Evolutionary conservation across 1,284 basidiomycete species (phyloP), one percentile per base, ranked within the genome.

Genomic region (Marasmius oreades): DNA sequence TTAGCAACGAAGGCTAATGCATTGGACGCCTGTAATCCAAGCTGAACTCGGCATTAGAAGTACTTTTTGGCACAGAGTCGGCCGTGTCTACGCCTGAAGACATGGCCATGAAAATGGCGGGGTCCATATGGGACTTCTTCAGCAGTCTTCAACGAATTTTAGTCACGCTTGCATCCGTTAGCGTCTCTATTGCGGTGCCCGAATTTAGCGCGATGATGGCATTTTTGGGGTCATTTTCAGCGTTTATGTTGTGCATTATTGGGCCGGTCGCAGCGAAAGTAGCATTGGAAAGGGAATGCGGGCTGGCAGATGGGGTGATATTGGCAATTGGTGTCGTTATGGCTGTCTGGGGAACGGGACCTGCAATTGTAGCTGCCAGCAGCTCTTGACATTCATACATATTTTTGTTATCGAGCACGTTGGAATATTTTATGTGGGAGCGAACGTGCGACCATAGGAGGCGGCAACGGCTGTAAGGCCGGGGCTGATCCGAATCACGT

Each of bases 141-240:
- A 73, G 81, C 28, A 72, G 76, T 26, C 51, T 84, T 51, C 85
- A 92, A 66, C 81, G 92, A 50, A 67, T 88, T 23, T 60, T 73
- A 47, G 72, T 93, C 31, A 83, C 88, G 0, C 61, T 80, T 8
- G 62, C 85, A 44, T 79, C 87, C 20, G 85, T 94, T 18, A 67
- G 73, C 26, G 82, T 88, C 36, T 93, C 92, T 2, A 86, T 95
- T 59, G 69, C 86, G 56, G 74, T 97, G 42, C 95, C 95, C 1
- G 83, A 91, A 55, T 97, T 98, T 68, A 89, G 89, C 61, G 82
- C 86, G 22, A 82, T 95, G 68, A 95, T 98, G 92, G 90, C 90
- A 12, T 93, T 95, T 69, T 75, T 96, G 36, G 94, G 95, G 3
- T 87, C 88, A 31, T 95, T 94, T 69, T 85, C 89, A 36, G 89